Conservation (phyloP, 2,329 filamentous ascomycete species). For the Sclerotinia minor region DNA sequence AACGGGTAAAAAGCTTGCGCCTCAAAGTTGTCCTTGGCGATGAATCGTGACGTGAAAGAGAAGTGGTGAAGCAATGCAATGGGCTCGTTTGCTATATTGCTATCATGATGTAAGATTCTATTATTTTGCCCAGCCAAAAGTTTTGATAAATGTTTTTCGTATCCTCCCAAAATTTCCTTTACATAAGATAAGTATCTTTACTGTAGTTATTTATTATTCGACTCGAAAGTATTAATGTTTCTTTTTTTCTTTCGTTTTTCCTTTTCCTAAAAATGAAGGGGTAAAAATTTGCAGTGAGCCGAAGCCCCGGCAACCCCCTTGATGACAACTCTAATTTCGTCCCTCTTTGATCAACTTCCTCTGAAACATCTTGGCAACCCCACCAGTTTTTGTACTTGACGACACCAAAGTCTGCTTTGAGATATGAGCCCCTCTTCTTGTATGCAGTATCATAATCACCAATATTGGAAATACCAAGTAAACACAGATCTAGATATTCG, state of each 20-base stretch:
- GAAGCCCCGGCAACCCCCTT: neutral
- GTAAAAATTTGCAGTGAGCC: conserved; percentile 3
- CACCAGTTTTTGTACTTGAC: neutral
- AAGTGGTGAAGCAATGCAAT: too few relatives aligned
- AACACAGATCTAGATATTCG: too few relatives aligned
- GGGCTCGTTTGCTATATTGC: too few relatives aligned
- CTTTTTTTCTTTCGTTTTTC: neutral
- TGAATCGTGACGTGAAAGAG: neutral
- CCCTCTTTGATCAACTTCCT: neutral
- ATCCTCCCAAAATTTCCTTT: too few relatives aligned
- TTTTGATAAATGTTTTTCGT: neutral
- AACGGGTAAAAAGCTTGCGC: neutral
- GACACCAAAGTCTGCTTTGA: conserved; percentile 2
- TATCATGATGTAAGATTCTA: too few relatives aligned
- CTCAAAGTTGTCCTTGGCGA: neutral
- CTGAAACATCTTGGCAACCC: conserved; percentile 5
- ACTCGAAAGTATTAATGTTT: neutral
- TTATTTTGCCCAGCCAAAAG: too few relatives aligned
- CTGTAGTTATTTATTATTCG: neutral
- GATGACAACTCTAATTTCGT: conserved; percentile 6
- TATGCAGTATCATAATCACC: too few relatives aligned
- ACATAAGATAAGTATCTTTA: neutral
- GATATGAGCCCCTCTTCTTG: neutral
- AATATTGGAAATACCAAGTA: too few relatives aligned
- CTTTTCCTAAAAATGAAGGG: neutral